These are phyloP conservation scores for Erodium texanum DNA, from an alignment of 441 rosid species.

Conservation along the genomic window DNA sequence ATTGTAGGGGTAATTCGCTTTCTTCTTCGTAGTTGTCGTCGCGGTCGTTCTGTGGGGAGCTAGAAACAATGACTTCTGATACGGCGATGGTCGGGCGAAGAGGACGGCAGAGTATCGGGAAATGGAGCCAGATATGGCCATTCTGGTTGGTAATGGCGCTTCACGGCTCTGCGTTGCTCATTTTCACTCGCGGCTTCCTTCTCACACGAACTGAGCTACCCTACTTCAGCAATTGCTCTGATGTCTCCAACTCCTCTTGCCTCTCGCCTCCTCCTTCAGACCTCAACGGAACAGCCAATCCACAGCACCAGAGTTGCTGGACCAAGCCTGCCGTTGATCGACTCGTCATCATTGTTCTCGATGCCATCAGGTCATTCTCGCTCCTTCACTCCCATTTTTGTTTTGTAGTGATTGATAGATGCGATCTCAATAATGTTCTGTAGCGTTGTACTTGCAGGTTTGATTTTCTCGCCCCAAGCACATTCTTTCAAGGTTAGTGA, in stretches of 20 bases:
- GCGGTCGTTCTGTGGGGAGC: neutral
- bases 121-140: constrained; percentile 23
- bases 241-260: constrained; percentile 63
- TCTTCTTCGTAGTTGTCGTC: too few species aligned
- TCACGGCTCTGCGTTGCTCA: constrained; percentile 51
- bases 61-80: neutral
- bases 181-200: constrained; percentile 81
- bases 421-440: neutral
- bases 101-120: constrained; percentile 20
- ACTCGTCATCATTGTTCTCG: constrained; percentile 66
- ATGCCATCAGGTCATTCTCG: constrained; percentile 57
- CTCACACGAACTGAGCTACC: constrained; percentile 96
- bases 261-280: constrained; percentile 16
- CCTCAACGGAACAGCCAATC: constrained; percentile 10
- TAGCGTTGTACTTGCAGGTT: constrained; percentile 33
- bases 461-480: constrained; percentile 83
- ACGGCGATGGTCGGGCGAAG: neutral
- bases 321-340: constrained; percentile 70
- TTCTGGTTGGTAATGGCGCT: constrained; percentile 29
- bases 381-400: neutral
- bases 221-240: constrained; percentile 57
- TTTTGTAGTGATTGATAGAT: neutral
- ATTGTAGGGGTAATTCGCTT: too few species aligned
- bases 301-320: constrained; percentile 39
- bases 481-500: constrained; percentile 48